Base-by-base conservation (phyloP, 2,329 filamentous ascomycete species). In the Colletotrichum simmondsii region DNA sequence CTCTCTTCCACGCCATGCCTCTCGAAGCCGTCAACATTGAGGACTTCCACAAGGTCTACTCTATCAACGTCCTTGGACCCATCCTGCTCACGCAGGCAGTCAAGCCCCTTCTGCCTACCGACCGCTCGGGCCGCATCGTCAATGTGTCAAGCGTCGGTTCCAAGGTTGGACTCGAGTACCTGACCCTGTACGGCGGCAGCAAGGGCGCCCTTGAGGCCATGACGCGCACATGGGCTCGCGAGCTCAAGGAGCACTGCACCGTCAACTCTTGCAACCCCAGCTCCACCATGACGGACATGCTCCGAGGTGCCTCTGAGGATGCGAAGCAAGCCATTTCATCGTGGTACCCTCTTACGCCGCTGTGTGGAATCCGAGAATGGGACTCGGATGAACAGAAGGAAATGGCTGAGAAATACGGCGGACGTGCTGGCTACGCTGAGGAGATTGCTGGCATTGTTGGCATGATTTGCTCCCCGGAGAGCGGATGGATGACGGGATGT, bases 381-480 rank as follows among this genome's bases (percentile, higher is more conserved):
- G 80, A 81, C 56, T 59, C 68, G 2, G 75, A 78, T 4, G 78
- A 79, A 65, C 76, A 79, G 63, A 77, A 79, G 76, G 77, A 77
- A 66, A 75, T 80, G 78, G 90, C 92, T 42, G 83, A 85, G 71
- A 86, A 85, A 83, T 87, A 85, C 30, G 83, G 84, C 0, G 82
- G 85, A 49, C 85, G 87, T 69, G 86, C 86, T 4, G 91, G 85
- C 4, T 93, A 92, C 78, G 89, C 90, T 11, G 85, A 87, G 74
- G 92, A 94, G 81, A 86, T 94, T 81, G 92, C 92, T 0, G 92
- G 92, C 1, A 88, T 92, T 5, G 89, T 94, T 59, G 92, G 88
- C 10, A 93, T 94, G 91, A 83, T 94, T 53, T 94, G 92, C 79
- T 88, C 88, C 7, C 87, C 87, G 12, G 92, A 94, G 80, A 87